Evolutionary conservation across 164 flowering plant species (phyloP), one percentile per base, ranked within the genome.

Genomic region (Tinospora cordifolia): DNA sequence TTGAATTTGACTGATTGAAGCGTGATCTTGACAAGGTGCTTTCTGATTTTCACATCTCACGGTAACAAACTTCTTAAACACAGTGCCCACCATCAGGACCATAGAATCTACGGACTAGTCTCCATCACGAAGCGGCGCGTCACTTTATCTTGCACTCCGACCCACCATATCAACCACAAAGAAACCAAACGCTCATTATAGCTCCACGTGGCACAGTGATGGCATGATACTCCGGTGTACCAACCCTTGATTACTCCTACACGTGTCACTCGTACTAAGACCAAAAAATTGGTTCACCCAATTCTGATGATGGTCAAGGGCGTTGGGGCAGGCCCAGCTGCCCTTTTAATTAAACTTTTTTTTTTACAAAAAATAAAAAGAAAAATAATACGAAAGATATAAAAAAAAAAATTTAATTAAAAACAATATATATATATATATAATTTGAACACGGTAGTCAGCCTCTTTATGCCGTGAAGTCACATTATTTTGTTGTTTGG

Each of bases 261-360:
- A 51, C 59, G 59, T 51, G 59, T 51, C 21, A 51, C 59, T n/a
- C n/a, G 8, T 4, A n/a, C 17, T 51, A n/a, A 17, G 21, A 51
- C 21, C 22, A 51, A 51, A n/a, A 51, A 51, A n/a, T 51, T 51
- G 6, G 59, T 51, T 51, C 22, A 14, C 59, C 59, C 58, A 21
- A 51, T 51, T 51, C 17, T 7, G 58, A 51, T 51, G 14, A 51
- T 6, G 58, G 58, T 51, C 58, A 51, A 10, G 58, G 58, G 19
- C 6, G 58, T 51, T 51, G 59, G n/a, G n/a, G 59, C 59, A 51
- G 59, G 59, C 59, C 59, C 59, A 51, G 21, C 59, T 51, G 59
- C 59, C n/a, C 59, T 17, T 51, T 6, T 46, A 17, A 46, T 46
- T 46, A 46, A 46, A 46, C 2, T 1, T 10, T 10, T n/a, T n/a